phyloP scores from a whole-genome alignment of 129 eudicot genomes.

The Saposhnikovia divaricata region DNA sequence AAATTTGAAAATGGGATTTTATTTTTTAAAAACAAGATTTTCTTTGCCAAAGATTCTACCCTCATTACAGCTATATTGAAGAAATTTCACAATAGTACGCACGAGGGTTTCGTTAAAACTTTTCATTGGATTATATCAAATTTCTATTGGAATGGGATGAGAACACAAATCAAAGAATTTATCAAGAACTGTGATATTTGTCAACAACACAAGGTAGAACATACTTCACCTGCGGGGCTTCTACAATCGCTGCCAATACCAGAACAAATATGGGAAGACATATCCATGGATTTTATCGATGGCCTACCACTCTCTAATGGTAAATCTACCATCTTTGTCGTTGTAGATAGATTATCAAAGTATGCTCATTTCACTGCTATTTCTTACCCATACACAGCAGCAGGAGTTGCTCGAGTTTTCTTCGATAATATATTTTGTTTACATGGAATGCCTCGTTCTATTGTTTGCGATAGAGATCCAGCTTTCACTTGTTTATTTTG shows the following conservation, averaged over 20 bases:
- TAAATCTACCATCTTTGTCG: not conserved
- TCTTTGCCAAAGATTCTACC: not conserved
- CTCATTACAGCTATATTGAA: not conserved
- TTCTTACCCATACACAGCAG: not conserved
- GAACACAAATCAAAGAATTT: not conserved
- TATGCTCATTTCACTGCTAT: not conserved
- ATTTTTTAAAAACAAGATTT: not conserved
- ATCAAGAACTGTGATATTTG: not conserved
- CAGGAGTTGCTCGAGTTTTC: not conserved
- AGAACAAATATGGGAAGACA: not conserved
- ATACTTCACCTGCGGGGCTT: not conserved
- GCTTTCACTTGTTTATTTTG: not conserved
- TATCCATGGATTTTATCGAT: conserved; percentile 13
- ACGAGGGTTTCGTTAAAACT: not conserved
- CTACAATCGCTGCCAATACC: conserved; percentile 7
- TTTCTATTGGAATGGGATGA: not conserved
- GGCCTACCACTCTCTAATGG: not conserved
- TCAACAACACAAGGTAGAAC: not conserved
- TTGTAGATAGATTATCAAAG: not conserved
- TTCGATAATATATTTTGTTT: not conserved
- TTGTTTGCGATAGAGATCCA: not conserved
- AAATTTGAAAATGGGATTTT: not conserved
- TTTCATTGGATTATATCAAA: not conserved
- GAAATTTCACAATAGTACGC: not conserved
- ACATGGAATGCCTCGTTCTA: not conserved